These are phyloP conservation scores for Xylariaceae sp. DNA, from an alignment of 2,329 filamentous ascomycete genomes.

Conservation along the genomic window DNA sequence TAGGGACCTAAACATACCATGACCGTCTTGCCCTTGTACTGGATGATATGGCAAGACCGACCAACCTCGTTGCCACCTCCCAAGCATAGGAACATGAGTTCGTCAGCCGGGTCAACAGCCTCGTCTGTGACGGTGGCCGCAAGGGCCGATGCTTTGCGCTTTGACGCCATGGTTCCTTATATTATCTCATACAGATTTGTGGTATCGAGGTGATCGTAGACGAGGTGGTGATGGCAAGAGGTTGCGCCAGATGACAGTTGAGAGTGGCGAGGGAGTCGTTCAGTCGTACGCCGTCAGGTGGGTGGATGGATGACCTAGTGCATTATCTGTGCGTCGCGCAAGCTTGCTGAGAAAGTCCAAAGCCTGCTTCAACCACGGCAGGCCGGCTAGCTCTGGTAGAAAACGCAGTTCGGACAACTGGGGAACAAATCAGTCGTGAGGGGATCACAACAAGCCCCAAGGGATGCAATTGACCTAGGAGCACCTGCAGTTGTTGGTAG, in stretches of 20 bases:
- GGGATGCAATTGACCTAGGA: too few species aligned
- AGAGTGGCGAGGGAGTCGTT: too few species aligned
- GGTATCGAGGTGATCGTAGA: not conserved
- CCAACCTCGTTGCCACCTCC: slow-evolving; percentile 97
- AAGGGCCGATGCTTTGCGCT: slow-evolving; percentile 82
- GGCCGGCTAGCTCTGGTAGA: too few species aligned
- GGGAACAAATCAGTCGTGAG: too few species aligned
- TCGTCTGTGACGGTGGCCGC: slow-evolving; percentile 68
- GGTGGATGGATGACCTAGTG: too few species aligned
- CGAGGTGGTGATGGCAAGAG: not conserved
- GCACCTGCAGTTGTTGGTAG: too few species aligned
- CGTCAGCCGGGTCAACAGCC: slow-evolving; percentile 87
- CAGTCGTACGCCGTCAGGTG: too few species aligned
- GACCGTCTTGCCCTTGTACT: slow-evolving; percentile 98
- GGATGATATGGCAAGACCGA: slow-evolving; percentile 93
- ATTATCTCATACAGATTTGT: not conserved
- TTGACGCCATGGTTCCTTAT: slow-evolving; percentile 70
- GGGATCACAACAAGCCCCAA: too few species aligned
- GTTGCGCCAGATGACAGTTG: not conserved
- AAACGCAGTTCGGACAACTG: too few species aligned
- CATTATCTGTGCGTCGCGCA: too few species aligned
- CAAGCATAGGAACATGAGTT: slow-evolving; percentile 89
- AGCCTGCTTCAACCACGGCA: too few species aligned
- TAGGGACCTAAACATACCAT: slow-evolving; percentile 64
- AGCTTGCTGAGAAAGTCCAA: too few species aligned